Evolutionary conservation across 2,329 filamentous ascomycete species (phyloP), one percentile per base, ranked within the genome.

Genomic region (Colletotrichum destructivum): DNA sequence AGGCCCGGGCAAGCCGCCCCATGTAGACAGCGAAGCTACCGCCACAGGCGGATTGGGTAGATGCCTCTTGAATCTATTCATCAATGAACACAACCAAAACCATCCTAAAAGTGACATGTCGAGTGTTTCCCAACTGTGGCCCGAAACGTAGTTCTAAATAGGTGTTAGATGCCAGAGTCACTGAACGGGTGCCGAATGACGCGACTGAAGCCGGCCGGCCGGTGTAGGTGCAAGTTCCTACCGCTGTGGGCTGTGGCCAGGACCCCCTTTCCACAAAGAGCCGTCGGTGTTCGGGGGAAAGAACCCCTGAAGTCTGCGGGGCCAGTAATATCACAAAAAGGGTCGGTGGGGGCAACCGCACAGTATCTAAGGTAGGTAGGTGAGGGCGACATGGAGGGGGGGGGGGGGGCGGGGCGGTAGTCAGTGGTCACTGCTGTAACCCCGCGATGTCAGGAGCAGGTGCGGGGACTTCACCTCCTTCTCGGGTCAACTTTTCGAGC

Each of bases 51-150:
- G 65, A 74, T 75, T 78, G 80, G 77, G 80, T 87, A 87, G 86
- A 87, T 69, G 85, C 84, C 85, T 77, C 76, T 86, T 85, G 86
- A 88, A 87, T 86, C 85, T 86, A 86, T 83, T 80, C 81, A 81
- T 79, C 76, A 76, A 75, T 63, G 62, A 64, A 68, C 46, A 60
- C 11, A 26, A 21, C 2, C 15, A 18, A 18, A 7, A 31, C 16
- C 18, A 9, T 15, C 21, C 12, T 8, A 2, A 31, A 15, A 42
- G 66, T 40, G 21, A 40, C 21, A 23, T 23, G 9, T 23, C 13
- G 40, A 11, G n/a, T 18, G 4, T 13, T n/a, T 46, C 13, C 35
- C 35, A 18, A 13, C n/a, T 55, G 18, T 46, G 35, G 23, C 12
- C 40, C 12, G 31, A 21, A 18, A 55, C 18, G 0, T 63, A 38